Evolutionary conservation across 352 stramenopile species (phyloP).

Genomic region (Peronospora belbahrii): DNA sequence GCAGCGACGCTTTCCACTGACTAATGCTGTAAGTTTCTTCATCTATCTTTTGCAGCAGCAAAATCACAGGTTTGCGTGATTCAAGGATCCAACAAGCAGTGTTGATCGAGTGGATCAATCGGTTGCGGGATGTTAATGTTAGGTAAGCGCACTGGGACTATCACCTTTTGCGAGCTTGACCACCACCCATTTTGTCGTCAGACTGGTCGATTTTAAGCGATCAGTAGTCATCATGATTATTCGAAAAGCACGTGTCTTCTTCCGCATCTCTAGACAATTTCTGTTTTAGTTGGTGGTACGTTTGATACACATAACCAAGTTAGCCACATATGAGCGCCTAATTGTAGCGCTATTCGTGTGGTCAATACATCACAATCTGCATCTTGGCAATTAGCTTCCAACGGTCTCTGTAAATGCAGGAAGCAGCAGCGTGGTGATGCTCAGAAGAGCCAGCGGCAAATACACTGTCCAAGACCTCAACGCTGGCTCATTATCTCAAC

Average conservation of each 20-base stretch:
- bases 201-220: neutral
- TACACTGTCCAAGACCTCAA: constrained; percentile 12
- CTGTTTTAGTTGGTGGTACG: neutral
- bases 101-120: neutral
- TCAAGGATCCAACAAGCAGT: neutral
- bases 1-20: constrained; percentile 1
- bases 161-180: neutral
- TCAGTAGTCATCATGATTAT: constrained; percentile 7
- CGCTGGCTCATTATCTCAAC: constrained; percentile 7
- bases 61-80: neutral
- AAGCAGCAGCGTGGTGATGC: constrained; percentile 7
- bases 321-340: neutral
- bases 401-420: constrained; percentile 14
- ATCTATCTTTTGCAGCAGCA: neutral
- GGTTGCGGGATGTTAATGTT: neutral
- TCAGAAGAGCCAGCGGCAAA: constrained; percentile 19
- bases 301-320: neutral
- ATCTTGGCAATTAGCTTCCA: constrained; percentile 1
- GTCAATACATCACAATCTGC: neutral
- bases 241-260: constrained; percentile 16
- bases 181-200: neutral
- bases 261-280: neutral
- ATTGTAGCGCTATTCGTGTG: neutral
- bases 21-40: constrained; percentile 1
- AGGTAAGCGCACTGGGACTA: constrained; percentile 1